Evolutionary conservation across 2,329 filamentous ascomycete species (phyloP).

Genomic region (Calonectria crousiana): DNA sequence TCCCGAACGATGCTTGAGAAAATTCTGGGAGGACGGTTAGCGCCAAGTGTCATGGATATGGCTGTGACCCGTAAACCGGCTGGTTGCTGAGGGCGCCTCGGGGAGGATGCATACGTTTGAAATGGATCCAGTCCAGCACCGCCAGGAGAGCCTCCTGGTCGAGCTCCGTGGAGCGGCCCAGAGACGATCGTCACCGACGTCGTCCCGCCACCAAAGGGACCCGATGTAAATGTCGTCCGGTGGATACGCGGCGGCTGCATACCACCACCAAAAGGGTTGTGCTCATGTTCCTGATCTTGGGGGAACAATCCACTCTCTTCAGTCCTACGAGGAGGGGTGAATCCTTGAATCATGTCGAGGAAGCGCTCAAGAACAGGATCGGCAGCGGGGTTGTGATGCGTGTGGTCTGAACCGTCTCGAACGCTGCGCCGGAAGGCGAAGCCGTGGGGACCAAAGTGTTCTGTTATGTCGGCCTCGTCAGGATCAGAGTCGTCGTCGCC

Average conservation of each 20-base stretch:
- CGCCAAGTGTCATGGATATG: slow-evolving; percentile 34
- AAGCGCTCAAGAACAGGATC: slow-evolving; percentile 58
- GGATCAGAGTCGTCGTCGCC: slow-evolving; percentile 63
- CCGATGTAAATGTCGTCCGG: slow-evolving; percentile 53
- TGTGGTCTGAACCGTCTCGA: slow-evolving; percentile 40
- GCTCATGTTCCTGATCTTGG: slow-evolving; percentile 25
- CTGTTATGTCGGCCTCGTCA: slow-evolving; percentile 70
- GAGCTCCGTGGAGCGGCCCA: slow-evolving; percentile 45
- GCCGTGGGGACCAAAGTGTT: slow-evolving; percentile 59
- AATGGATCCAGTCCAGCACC: slow-evolving; percentile 55
- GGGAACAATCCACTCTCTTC: slow-evolving; percentile 29
- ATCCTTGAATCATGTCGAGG: slow-evolving; percentile 57
- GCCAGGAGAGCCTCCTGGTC: slow-evolving; percentile 30
- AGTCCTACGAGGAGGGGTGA: slow-evolving; percentile 41
- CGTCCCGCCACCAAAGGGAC: slow-evolving; percentile 54
- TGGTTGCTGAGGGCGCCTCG: slow-evolving; percentile 22
- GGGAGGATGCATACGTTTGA: slow-evolving; percentile 58
- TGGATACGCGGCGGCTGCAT: slow-evolving; percentile 46
- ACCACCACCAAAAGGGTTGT: slow-evolving; percentile 39
- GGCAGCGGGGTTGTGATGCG: slow-evolving; percentile 46
- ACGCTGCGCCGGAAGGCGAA: slow-evolving; percentile 55
- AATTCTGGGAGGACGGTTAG: slow-evolving; percentile 57
- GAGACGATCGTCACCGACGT: slow-evolving; percentile 64
- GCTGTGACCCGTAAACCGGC: slow-evolving; percentile 33
- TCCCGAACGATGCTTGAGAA: slow-evolving; percentile 60